These are phyloP conservation scores for Gossypium turneri DNA, from an alignment of 345 rosid species.

Conservation along the genomic window DNA sequence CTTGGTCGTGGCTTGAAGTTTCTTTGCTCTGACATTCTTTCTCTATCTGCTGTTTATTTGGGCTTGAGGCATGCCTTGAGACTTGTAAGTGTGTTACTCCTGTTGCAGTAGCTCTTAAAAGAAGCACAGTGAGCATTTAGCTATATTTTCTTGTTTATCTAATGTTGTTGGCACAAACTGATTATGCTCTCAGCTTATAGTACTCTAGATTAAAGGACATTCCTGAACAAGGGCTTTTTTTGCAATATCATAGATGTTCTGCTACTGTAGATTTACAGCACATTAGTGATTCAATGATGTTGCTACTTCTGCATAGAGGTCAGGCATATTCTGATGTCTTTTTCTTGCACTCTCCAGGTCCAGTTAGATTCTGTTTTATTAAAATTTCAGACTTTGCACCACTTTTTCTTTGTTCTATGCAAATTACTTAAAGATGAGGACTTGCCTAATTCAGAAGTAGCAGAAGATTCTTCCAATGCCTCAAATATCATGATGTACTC, in stretches of 20 bases:
- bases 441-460: slow-evolving; percentile 30
- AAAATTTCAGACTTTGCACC: slow-evolving; percentile 76
- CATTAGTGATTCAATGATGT: neutral
- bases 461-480: slow-evolving; percentile 33
- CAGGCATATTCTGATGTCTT: neutral
- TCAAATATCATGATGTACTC: slow-evolving; percentile 33
- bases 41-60: slow-evolving; percentile 50
- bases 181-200: neutral
- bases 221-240: neutral
- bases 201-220: neutral
- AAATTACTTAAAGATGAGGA: slow-evolving; percentile 68
- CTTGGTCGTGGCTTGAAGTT: slow-evolving; percentile 81
- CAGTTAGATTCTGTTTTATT: slow-evolving; percentile 54
- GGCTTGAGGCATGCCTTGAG: slow-evolving; percentile 80
- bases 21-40: slow-evolving; percentile 60
- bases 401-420: slow-evolving; percentile 68
- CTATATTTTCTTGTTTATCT: neutral
- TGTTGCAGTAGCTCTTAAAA: slow-evolving; percentile 16
- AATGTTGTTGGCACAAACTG: neutral
- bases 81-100: slow-evolving; percentile 50
- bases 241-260: neutral
- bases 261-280: neutral
- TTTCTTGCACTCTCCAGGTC: slow-evolving; percentile 44
- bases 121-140: slow-evolving; percentile 6
- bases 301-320: too few species aligned